Conservation (phyloP, 2,329 filamentous ascomycete genomes). For the Alternaria postmessia region DNA sequence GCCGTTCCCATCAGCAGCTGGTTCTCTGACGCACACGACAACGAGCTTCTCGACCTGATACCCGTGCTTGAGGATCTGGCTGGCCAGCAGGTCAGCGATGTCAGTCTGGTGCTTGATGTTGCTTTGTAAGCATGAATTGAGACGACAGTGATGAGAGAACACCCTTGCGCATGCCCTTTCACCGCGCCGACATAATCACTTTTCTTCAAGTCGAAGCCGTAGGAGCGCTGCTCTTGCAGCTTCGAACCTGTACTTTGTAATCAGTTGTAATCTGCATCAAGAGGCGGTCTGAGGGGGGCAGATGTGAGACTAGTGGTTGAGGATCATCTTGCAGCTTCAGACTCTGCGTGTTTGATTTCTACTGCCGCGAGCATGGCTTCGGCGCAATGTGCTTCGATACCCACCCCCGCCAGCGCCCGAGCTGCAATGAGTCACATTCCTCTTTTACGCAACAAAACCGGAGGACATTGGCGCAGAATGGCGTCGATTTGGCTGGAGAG, state of each 20-base stretch:
- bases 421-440: constrained; percentile 8
- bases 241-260: constrained; percentile 48
- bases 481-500: constrained; percentile 16
- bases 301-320: constrained; percentile 4
- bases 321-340: constrained; percentile 5
- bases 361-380: constrained; percentile 7
- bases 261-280: constrained; percentile 51
- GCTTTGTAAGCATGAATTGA: constrained; percentile 59
- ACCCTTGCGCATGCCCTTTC: constrained; percentile 37
- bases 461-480: constrained; percentile 17
- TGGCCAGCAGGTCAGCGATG: constrained; percentile 85
- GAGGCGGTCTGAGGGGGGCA: constrained; percentile 24
- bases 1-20: constrained; percentile 99
- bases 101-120: constrained; percentile 97
- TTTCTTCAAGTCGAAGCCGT: constrained; percentile 19
- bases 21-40: constrained; percentile 99
- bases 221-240: constrained; percentile 11
- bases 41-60: constrained; percentile 96
- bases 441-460: constrained; percentile 18
- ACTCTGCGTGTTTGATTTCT: constrained; percentile 3
- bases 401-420: constrained; percentile 3
- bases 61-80: constrained; percentile 98
- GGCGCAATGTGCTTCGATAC: constrained; percentile 8
- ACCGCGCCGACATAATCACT: constrained; percentile 31
- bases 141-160: constrained; percentile 31